phyloP scores from a whole-genome alignment of 2,329 filamentous ascomycete species.

The Arachnopeziza araneosa region DNA sequence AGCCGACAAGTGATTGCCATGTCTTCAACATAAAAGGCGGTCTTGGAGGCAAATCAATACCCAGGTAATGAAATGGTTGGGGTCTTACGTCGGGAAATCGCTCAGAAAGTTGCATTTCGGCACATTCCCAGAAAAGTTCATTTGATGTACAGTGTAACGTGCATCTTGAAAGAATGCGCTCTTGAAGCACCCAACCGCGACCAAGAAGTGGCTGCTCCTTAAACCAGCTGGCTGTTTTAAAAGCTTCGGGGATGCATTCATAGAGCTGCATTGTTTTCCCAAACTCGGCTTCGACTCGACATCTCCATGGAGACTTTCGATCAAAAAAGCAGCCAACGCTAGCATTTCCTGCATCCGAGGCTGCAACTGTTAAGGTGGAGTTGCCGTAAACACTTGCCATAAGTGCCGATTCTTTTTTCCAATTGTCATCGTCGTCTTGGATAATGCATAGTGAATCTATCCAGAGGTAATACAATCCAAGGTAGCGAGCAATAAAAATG shows the following conservation, averaged over 20 bases:
- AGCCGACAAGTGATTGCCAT: constrained; percentile 12
- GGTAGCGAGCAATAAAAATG: neutral
- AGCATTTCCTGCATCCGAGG: neutral
- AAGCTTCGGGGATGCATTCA: neutral
- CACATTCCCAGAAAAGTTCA: constrained; percentile 23
- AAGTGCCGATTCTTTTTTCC: neutral
- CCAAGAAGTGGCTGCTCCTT: neutral
- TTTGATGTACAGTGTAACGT: constrained; percentile 16
- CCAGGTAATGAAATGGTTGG: too few species aligned
- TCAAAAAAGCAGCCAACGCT: neutral
- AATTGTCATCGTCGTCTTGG: neutral
- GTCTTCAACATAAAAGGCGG: neutral
- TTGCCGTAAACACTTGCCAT: neutral
- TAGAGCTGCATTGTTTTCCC: neutral
- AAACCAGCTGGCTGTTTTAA: neutral
- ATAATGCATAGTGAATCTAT: neutral
- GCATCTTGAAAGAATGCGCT: constrained; percentile 18
- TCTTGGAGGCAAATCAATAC: neutral
- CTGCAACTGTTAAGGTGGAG: neutral
- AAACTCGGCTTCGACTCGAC: neutral
- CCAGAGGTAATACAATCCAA: neutral
- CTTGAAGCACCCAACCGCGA: constrained; percentile 24
- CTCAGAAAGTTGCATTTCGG: constrained; percentile 1
- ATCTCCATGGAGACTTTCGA: neutral
- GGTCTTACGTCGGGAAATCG: constrained; percentile 4